These are phyloP conservation scores for Volvariella surrecta DNA, from an alignment of 1,284 basidiomycete genomes.

Conservation along the genomic window DNA sequence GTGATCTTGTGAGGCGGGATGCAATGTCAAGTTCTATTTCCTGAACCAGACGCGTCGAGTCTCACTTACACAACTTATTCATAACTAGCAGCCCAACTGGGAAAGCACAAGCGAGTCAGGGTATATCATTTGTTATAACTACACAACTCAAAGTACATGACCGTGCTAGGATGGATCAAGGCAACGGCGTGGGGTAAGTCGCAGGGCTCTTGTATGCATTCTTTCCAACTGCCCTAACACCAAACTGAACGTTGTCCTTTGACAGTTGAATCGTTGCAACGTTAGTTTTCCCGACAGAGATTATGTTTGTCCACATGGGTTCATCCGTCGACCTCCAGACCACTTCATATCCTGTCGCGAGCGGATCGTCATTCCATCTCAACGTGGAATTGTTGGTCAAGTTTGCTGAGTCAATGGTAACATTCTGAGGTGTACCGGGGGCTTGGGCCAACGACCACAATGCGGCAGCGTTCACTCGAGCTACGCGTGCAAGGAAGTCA, in stretches of 20 bases:
- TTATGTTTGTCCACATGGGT: conserved; percentile 38
- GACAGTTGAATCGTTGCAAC: conserved; percentile 31
- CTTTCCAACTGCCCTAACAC: conserved; percentile 40
- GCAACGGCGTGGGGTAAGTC: conserved; percentile 28
- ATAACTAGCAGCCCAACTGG: no score
- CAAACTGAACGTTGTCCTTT: conserved; percentile 45
- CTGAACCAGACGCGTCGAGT: no score
- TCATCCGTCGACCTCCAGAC: conserved; percentile 41
- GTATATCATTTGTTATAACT: no score
- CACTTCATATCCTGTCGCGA: conserved; percentile 38
- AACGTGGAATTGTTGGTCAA: conserved; percentile 48
- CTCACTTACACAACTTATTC: no score
- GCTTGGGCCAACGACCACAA: conserved; percentile 46
- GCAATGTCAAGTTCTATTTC: no score
- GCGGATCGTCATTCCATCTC: conserved; percentile 30
- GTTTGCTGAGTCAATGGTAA: conserved; percentile 32
- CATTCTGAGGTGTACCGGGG: conserved; percentile 40
- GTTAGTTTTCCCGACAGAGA: conserved; percentile 36
- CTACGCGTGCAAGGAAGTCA: conserved; percentile 39
- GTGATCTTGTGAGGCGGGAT: no score
- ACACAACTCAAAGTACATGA: no score
- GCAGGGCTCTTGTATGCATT: conserved; percentile 44
- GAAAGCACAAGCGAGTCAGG: no score
- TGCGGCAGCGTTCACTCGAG: conserved; percentile 40
- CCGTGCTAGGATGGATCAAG: no score